Conservation (phyloP, 2,329 filamentous ascomycete species). For the Fusarium domesticum region DNA sequence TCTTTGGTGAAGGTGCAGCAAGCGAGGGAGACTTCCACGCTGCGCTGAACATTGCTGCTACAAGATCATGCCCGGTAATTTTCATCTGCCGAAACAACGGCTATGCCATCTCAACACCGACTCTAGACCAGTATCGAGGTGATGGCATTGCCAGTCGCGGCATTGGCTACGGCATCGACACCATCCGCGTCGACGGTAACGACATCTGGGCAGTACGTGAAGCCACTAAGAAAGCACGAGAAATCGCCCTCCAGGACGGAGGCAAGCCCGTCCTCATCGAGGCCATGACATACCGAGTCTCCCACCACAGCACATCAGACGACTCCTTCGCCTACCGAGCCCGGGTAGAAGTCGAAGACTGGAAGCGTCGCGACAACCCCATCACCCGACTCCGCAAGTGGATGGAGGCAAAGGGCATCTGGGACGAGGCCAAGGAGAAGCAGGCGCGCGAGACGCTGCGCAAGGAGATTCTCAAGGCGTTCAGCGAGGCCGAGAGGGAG, state of each 20-base stretch:
- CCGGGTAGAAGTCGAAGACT: constrained; percentile 89
- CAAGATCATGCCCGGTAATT: constrained; percentile 78
- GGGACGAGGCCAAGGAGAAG: constrained; percentile 82
- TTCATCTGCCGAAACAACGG: constrained; percentile 94
- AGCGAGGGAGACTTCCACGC: constrained; percentile 92
- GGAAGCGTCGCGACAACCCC: constrained; percentile 88
- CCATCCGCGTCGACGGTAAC: constrained; percentile 89
- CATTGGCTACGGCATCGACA: constrained; percentile 90
- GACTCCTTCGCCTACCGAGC: constrained; percentile 96
- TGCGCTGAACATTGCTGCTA: constrained; percentile 86
- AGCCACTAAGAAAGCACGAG: constrained; percentile 72
- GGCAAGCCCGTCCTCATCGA: constrained; percentile 84
- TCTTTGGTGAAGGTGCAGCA: constrained; percentile 88
- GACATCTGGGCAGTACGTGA: constrained; percentile 87
- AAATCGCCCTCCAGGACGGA: constrained; percentile 75
- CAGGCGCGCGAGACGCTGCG: constrained; percentile 62
- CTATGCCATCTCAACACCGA: constrained; percentile 86
- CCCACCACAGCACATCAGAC: constrained; percentile 94
- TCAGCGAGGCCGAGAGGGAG: constrained; percentile 76
- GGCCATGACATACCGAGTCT: constrained; percentile 97
- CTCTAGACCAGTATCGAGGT: constrained; percentile 84
- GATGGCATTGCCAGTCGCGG: constrained; percentile 87
- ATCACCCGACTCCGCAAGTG: constrained; percentile 84
- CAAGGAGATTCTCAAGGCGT: constrained; percentile 78
- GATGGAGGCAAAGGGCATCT: constrained; percentile 77